Conservation (phyloP, 1,284 basidiomycete genomes). For the Sanghuangporus sanghuang region DNA sequence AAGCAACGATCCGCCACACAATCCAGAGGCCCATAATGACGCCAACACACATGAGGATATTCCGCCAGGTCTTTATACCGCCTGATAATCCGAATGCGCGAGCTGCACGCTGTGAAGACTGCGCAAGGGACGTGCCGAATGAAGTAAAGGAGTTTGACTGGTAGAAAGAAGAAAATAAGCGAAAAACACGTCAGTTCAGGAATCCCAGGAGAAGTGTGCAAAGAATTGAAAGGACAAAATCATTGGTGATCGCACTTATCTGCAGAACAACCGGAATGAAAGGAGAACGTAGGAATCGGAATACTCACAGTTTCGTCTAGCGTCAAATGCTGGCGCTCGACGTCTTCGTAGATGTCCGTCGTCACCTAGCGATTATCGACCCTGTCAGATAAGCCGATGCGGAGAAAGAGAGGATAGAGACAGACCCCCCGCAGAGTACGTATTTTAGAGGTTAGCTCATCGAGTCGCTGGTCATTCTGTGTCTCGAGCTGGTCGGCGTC, state of each 20-base stretch:
- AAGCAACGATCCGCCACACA: slow-evolving; percentile 33
- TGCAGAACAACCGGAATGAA: neutral
- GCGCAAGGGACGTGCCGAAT: slow-evolving; percentile 54
- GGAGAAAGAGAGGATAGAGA: slow-evolving; percentile 14
- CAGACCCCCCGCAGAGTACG: slow-evolving; percentile 69
- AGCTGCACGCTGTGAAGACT: slow-evolving; percentile 59
- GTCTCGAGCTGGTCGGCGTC: slow-evolving; percentile 60
- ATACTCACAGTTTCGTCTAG: slow-evolving; percentile 66
- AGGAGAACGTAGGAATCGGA: neutral
- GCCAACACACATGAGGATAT: slow-evolving; percentile 53
- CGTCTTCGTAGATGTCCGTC: slow-evolving; percentile 74
- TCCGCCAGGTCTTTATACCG: slow-evolving; percentile 59
- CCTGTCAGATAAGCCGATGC: slow-evolving; percentile 5
- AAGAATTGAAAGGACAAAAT: neutral
- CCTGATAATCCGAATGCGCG: slow-evolving; percentile 64
- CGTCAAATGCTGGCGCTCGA: slow-evolving; percentile 73
- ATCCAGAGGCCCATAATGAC: slow-evolving; percentile 40
- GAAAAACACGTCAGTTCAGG: neutral
- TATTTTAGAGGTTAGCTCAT: slow-evolving; percentile 76
- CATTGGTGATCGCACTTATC: neutral
- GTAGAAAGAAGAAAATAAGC: neutral
- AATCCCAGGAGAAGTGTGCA: neutral
- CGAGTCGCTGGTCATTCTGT: slow-evolving; percentile 78
- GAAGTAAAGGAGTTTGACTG: slow-evolving; percentile 65
- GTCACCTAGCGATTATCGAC: slow-evolving; percentile 50